Conservation (phyloP, 75 land plant genomes). For the Ceratopteris richardii region DNA sequence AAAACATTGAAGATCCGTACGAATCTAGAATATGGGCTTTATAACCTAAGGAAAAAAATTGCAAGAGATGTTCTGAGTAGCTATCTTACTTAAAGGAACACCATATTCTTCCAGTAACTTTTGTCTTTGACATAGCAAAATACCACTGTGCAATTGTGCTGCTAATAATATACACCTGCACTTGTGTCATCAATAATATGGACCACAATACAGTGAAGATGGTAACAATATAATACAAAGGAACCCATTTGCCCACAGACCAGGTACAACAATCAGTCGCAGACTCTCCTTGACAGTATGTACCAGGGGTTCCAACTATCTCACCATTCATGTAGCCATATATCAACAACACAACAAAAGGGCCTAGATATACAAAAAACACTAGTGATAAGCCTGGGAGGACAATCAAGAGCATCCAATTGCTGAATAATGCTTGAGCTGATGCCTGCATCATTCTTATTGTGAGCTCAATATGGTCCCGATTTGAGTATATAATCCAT, state of each 20-base stretch:
- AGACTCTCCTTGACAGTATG: slow-evolving; percentile 29
- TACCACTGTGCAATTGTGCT: slow-evolving; percentile 95
- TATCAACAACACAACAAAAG: slow-evolving; percentile 64
- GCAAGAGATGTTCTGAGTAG: no score
- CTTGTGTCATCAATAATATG: slow-evolving; percentile 45
- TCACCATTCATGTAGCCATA: slow-evolving; percentile 68
- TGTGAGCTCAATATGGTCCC: slow-evolving; percentile 77
- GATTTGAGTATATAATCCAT: slow-evolving; percentile 73
- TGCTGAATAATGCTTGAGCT: slow-evolving; percentile 49
- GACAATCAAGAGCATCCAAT: slow-evolving; percentile 51
- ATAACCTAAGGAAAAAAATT: no score
- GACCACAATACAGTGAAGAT: slow-evolving; percentile 81
- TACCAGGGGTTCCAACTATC: slow-evolving; percentile 19
- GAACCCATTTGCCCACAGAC: slow-evolving; percentile 82
- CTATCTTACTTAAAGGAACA: slow-evolving; percentile 63
- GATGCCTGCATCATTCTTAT: slow-evolving; percentile 52
- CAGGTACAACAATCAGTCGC: slow-evolving; percentile 66
- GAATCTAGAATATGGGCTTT: no score
- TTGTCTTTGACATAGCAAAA: slow-evolving; percentile 44
- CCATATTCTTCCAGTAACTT: slow-evolving; percentile 38
- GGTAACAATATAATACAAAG: slow-evolving; percentile 63
- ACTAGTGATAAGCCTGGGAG: slow-evolving; percentile 46
- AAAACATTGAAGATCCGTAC: no score
- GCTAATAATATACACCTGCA: slow-evolving; percentile 76
- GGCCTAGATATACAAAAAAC: slow-evolving; percentile 46